phyloP scores from a whole-genome alignment of 2,329 filamentous ascomycete genomes.

The Exophiala calicioides region DNA sequence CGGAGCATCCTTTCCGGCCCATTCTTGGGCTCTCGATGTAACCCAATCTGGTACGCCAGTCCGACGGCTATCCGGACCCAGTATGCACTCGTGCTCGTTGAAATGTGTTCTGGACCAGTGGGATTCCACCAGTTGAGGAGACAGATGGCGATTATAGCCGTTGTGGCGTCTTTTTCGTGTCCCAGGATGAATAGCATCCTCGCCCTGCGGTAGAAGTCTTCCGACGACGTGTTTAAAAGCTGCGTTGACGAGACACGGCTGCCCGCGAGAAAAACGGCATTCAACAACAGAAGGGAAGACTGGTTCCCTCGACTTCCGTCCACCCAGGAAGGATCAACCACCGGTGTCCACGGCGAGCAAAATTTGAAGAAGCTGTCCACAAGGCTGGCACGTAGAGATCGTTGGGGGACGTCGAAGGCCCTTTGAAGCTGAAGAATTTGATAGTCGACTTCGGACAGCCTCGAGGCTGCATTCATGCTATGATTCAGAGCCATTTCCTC shows the following conservation, averaged over 20 bases:
- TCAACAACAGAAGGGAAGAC: constrained; percentile 12
- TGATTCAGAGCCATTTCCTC: constrained; percentile 7
- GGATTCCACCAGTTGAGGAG: constrained; percentile 27
- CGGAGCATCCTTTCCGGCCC: constrained; percentile 14
- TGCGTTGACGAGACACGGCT: constrained; percentile 12
- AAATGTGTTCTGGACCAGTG: constrained; percentile 21
- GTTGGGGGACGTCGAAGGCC: constrained; percentile 10
- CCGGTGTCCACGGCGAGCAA: constrained; percentile 17
- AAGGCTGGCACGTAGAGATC: constrained; percentile 13
- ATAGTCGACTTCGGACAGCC: constrained; percentile 5
- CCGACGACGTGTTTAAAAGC: background rate
- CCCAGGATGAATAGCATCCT: constrained; percentile 23
- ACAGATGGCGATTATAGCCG: constrained; percentile 36
- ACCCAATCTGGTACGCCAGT: constrained; percentile 21
- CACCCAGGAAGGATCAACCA: constrained; percentile 6
- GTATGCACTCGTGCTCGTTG: constrained; percentile 19
- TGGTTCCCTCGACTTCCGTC: background rate
- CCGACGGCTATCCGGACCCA: constrained; percentile 20
- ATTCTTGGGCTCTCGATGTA: constrained; percentile 17
- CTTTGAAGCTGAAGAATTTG: constrained; percentile 12
- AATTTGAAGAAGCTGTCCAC: constrained; percentile 14
- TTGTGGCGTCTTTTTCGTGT: constrained; percentile 37
- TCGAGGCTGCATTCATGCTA: background rate
- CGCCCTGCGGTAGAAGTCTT: constrained; percentile 15
- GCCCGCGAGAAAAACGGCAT: constrained; percentile 14